Evolutionary conservation across 352 stramenopile species (phyloP), one percentile per base, ranked within the genome.

Genomic region (Hyaloperonospora brassicae): DNA sequence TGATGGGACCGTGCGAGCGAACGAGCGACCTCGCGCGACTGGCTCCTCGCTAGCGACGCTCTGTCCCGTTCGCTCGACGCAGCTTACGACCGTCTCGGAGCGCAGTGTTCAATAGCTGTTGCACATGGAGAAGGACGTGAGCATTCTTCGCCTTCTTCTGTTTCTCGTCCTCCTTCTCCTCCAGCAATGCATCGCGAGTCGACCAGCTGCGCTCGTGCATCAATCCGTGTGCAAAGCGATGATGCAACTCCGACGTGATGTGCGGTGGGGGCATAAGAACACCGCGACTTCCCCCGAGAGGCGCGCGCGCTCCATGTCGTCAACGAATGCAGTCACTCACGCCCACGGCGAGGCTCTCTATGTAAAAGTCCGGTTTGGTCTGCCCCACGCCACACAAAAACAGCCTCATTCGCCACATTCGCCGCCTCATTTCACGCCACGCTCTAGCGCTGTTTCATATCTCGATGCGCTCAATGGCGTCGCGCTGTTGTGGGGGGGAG

Each of bases 301-400:
- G 27, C 8, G 27, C 27, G 27, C 4, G 27, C 27, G 27, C 27
- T 45, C 11, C 10, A 25, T 23, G 21, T 53, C 45, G 44, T 53
- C 45, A 36, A 47, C 40, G 40, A 59, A 44, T 14, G 57, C 34
- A 47, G 46, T 35, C 52, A 56, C 45, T 31, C 27, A n/a, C 44
- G 25, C 23, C n/a, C 49, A 23, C 6, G 25, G 21, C 9, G 27
- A 42, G 24, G 39, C 59, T 66, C 60, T 68, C 55, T 68, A 67
- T 67, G 60, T 68, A 64, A 47, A 68, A 61, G 40, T 61, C 61
- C 60, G 60, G 55, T 64, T 64, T 64, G 23, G 27, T 8, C 27
- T 40, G 49, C 48, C 43, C 55, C 22, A 44, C 59, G 54, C 40
- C 36, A 44, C 36, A 44, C 30, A 34, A 61, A 59, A 62, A 40